Percentiles rank a stretch among this genome's conserved stretches.
These are phyloP conservation scores for Populus alba DNA, from an alignment of 345 rosid genomes.

Conservation along the genomic window DNA sequence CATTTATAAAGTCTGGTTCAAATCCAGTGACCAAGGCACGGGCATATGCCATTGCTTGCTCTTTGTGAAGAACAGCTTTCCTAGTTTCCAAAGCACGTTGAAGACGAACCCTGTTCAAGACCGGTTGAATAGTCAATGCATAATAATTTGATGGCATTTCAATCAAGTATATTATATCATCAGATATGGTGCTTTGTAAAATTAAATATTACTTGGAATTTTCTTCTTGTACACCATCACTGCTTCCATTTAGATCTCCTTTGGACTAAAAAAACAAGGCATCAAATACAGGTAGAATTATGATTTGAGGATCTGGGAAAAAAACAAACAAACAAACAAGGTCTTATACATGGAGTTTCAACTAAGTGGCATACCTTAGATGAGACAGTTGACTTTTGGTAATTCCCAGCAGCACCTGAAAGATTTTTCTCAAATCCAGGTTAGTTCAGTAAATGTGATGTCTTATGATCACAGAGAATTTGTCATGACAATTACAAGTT, in stretches of 20 bases:
- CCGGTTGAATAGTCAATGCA: conserved; percentile 24
- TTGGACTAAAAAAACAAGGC: conserved; percentile 31
- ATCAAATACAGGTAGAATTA: conserved; percentile 15
- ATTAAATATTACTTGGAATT: conserved; percentile 63
- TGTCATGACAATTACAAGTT: background rate
- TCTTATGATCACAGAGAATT: background rate
- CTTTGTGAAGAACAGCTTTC: conserved; percentile 75
- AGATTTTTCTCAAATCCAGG: conserved; percentile 18
- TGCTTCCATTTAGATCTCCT: conserved; percentile 44
- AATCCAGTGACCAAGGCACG: conserved; percentile 90
- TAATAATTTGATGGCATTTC: conserved; percentile 4
- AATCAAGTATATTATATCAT: conserved; percentile 1
- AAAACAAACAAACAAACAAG: background rate
- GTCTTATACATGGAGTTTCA: background rate
- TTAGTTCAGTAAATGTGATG: background rate
- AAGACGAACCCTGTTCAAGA: conserved; percentile 68
- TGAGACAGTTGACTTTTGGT: conserved; percentile 40
- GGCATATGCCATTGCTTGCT: conserved; percentile 99
- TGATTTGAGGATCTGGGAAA: conserved; percentile 6
- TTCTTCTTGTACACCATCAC: conserved; percentile 50
- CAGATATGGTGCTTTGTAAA: background rate
- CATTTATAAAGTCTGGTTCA: conserved; percentile 61
- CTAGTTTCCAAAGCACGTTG: conserved; percentile 81
- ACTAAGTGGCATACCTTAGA: conserved; percentile 48
- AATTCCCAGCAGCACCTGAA: conserved; percentile 40